These are phyloP conservation scores for Blastocystis hominis DNA, from an alignment of 352 stramenopile species.

Conservation along the genomic window DNA sequence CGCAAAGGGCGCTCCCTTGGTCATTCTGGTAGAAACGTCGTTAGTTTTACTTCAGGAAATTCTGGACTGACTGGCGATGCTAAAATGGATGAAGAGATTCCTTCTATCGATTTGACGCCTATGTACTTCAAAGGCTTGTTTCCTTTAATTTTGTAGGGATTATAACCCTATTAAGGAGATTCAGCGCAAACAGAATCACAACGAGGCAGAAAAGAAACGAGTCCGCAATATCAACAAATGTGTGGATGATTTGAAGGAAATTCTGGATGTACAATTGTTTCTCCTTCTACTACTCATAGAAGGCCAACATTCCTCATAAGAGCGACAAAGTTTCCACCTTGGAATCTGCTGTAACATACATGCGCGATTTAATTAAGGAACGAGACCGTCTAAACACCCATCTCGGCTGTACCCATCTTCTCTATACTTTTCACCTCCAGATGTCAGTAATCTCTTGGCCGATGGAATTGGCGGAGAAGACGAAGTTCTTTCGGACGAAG, in stretches of 20 bases:
- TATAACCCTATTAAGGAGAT: slow-evolving; percentile 41
- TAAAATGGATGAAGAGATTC: not conserved
- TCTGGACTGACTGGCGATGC: not conserved
- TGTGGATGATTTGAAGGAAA: slow-evolving; percentile 47
- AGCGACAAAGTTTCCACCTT: slow-evolving; percentile 42
- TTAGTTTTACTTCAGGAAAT: not conserved
- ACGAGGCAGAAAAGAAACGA: slow-evolving; percentile 47
- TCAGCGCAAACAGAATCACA: slow-evolving; percentile 50
- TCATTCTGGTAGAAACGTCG: not conserved
- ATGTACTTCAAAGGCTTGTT: not conserved
- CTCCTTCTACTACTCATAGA: not conserved
- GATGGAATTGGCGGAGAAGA: not conserved
- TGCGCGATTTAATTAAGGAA: slow-evolving; percentile 52
- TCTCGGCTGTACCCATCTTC: slow-evolving; percentile 9
- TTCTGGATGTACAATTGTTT: not conserved
- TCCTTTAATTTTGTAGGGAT: not conserved
- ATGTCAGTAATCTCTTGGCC: slow-evolving; percentile 24
- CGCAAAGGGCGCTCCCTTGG: not conserved
- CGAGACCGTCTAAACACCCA: slow-evolving; percentile 47
- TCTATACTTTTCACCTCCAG: not conserved
- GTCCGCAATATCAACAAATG: slow-evolving; percentile 54
- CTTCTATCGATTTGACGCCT: not conserved
- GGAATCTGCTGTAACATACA: slow-evolving; percentile 24
- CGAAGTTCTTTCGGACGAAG: slow-evolving; percentile 32
- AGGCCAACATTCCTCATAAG: slow-evolving; percentile 47